phyloP scores from a whole-genome alignment of 371 early-diverging fungal species.

The Lichtheimia corymbifera region DNA sequence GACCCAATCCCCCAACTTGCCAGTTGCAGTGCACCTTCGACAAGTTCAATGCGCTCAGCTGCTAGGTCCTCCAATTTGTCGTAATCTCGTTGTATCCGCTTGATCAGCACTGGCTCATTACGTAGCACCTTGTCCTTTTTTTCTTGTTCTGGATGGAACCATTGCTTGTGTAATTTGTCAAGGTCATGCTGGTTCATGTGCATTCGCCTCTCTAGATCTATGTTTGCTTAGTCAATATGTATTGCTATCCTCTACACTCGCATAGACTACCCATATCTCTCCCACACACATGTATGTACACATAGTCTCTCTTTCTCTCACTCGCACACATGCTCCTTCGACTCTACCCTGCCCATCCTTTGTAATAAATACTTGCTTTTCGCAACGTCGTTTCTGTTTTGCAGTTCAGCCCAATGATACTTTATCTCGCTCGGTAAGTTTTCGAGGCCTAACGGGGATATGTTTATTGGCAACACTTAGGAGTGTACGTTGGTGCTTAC shows the following conservation, averaged over 20 bases:
- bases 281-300: neutral
- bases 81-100: slow-evolving; percentile 42
- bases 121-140: slow-evolving; percentile 31
- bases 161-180: slow-evolving; percentile 39
- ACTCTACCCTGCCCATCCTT: neutral
- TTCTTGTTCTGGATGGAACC: slow-evolving; percentile 37
- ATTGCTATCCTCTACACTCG: neutral
- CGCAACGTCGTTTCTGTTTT: slow-evolving; percentile 38
- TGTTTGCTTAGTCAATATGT: neutral
- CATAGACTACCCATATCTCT: neutral
- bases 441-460: slow-evolving; percentile 32
- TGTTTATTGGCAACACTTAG: no score
- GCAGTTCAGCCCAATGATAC: slow-evolving; percentile 52
- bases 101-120: slow-evolving; percentile 37
- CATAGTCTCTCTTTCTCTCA: neutral
- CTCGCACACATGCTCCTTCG: neutral
- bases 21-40: slow-evolving; percentile 46
- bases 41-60: slow-evolving; percentile 41
- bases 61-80: slow-evolving; percentile 43
- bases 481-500: slow-evolving; percentile 14
- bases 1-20: slow-evolving; percentile 17
- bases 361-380: slow-evolving; percentile 24
- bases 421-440: slow-evolving; percentile 57
- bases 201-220: slow-evolving; percentile 40
- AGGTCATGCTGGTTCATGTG: slow-evolving; percentile 37